Percentiles rank a stretch among this genome's conserved stretches.
phyloP scores from a whole-genome alignment of 1,139 yeast species.

The Kurtzmaniella quercitrusa region DNA sequence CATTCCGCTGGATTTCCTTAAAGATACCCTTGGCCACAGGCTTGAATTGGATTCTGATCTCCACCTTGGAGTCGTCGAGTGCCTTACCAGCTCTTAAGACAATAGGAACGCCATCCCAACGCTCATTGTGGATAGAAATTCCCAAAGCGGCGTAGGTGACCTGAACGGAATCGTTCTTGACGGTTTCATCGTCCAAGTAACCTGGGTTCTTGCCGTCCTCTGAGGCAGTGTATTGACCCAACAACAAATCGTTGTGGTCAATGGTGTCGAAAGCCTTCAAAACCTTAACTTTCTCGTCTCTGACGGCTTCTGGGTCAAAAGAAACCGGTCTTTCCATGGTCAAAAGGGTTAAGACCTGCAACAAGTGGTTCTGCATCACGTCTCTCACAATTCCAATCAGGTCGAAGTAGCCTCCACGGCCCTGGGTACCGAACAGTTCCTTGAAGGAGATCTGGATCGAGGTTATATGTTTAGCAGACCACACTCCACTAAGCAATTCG shows the following conservation, averaged over 20 bases:
- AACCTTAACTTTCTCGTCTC: slow-evolving; percentile 95
- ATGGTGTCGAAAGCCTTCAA: slow-evolving; percentile 76
- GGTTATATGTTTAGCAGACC: slow-evolving; percentile 78
- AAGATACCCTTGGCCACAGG: slow-evolving; percentile 82
- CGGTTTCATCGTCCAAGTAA: slow-evolving; percentile 92
- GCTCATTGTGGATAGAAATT: slow-evolving; percentile 75
- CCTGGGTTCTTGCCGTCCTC: slow-evolving; percentile 88
- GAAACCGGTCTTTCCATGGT: slow-evolving; percentile 96
- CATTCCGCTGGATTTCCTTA: slow-evolving; percentile 80
- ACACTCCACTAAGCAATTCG: slow-evolving; percentile 74
- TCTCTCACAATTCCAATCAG: slow-evolving; percentile 93
- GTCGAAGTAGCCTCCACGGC: slow-evolving; percentile 98
- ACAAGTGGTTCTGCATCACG: slow-evolving; percentile 95
- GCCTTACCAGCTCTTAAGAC: slow-evolving; percentile 97
- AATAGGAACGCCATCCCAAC: slow-evolving; percentile 98
- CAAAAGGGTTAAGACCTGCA: slow-evolving; percentile 85
- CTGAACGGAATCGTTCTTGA: slow-evolving; percentile 72
- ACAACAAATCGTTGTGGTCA: slow-evolving; percentile 58
- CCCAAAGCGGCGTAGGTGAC: slow-evolving; percentile 90
- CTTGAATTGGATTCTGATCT: slow-evolving; percentile 88
- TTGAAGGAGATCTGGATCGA: slow-evolving; percentile 87
- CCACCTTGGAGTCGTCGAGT: slow-evolving; percentile 86
- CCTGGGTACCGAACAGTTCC: slow-evolving; percentile 97
- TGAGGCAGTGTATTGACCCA: slow-evolving; percentile 86
- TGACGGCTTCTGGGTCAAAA: slow-evolving; percentile 84